These are phyloP conservation scores for Excoecaria agallocha DNA, from an alignment of 345 rosid species.

Conservation along the genomic window DNA sequence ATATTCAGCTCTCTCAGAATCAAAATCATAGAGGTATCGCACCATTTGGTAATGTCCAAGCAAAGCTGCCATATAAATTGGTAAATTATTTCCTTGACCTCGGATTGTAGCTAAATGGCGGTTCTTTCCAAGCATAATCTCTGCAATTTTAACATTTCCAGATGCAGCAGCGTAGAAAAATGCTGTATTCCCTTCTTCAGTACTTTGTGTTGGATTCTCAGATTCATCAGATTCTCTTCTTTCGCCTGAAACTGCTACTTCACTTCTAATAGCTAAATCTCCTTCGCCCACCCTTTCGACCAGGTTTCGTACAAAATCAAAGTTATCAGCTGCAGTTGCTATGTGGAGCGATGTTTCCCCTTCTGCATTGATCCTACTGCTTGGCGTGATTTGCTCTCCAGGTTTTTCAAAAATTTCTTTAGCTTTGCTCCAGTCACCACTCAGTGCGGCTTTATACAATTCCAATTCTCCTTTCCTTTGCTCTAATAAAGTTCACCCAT, in stretches of 20 bases:
- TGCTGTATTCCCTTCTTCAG: neutral
- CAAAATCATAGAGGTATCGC: conserved; percentile 1
- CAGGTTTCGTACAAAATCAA: conserved; percentile 6
- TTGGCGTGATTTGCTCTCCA: neutral
- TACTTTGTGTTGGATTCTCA: no score
- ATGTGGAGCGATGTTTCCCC: conserved; percentile 23
- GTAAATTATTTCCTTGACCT: neutral
- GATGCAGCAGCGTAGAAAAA: conserved; percentile 13
- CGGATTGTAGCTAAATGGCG: neutral
- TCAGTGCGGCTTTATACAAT: conserved; percentile 12
- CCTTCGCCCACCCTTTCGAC: neutral
- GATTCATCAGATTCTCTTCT: no score
- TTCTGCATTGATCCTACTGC: neutral
- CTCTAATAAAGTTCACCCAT: no score
- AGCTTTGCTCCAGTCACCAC: conserved; percentile 12
- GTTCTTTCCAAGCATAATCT: neutral
- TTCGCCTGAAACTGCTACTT: no score
- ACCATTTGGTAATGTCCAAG: conserved; percentile 21
- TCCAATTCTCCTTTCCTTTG: neutral
- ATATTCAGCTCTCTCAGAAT: neutral
- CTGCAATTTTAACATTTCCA: conserved; percentile 11
- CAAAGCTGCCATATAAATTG: conserved; percentile 19
- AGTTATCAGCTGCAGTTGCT: conserved; percentile 7
- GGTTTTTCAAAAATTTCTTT: neutral
- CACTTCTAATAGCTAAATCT: neutral